Conservation (phyloP, 495 filamentous ascomycete species). For the Trichoderma virens region DNA sequence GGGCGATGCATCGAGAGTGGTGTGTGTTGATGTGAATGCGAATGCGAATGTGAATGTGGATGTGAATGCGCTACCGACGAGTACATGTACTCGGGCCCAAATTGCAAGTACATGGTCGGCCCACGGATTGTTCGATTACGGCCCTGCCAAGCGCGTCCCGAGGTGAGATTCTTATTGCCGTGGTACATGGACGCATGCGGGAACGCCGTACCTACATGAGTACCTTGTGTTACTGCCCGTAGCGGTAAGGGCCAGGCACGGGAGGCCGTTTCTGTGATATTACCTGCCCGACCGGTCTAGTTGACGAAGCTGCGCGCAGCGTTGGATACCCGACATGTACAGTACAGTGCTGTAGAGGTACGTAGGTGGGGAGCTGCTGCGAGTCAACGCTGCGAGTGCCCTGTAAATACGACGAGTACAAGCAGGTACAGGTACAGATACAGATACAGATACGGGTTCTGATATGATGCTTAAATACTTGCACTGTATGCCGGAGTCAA, state of each 20-base stretch:
- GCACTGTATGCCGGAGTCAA: too few relatives aligned
- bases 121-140: not conserved
- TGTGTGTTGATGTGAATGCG: too few relatives aligned
- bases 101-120: not conserved
- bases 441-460: too few relatives aligned
- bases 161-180: not conserved
- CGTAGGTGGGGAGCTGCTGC: not conserved
- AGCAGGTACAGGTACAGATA: too few relatives aligned
- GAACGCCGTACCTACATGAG: not conserved
- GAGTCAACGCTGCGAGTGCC: too few relatives aligned
- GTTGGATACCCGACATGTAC: too few relatives aligned
- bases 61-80: not conserved
- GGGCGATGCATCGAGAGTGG: not conserved
- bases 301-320: not conserved
- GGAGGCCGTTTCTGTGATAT: not conserved
- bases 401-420: too few relatives aligned
- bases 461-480: too few relatives aligned
- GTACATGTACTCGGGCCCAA: too few relatives aligned
- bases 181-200: not conserved
- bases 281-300: not conserved
- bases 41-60: not conserved
- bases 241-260: not conserved
- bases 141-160: not conserved
- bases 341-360: too few relatives aligned
- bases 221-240: not conserved